phyloP scores from a whole-genome alignment of 2,329 filamentous ascomycete species.

The Botrytis elliptica region DNA sequence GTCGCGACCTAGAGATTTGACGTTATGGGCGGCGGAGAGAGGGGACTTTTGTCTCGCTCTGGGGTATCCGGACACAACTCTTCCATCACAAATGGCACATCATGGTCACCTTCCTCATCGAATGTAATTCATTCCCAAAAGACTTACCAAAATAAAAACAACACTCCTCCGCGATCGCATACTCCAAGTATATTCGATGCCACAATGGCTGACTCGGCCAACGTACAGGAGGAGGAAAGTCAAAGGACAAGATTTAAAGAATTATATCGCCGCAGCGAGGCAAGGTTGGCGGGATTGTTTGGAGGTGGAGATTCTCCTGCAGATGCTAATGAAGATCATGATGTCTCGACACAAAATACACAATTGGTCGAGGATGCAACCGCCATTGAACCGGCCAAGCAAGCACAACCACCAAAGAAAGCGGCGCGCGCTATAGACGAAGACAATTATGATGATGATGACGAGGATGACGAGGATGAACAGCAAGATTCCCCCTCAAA shows the following conservation, averaged over 20 bases:
- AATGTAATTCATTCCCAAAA: conserved; percentile 47
- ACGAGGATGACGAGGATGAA: conserved; percentile 64
- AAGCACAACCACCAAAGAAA: conserved; percentile 61
- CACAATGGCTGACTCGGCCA: conserved; percentile 47
- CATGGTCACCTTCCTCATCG: conserved; percentile 61
- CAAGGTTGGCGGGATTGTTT: conserved; percentile 76
- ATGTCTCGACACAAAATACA: conserved; percentile 36
- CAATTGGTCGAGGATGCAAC: conserved; percentile 49
- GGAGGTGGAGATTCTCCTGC: conserved; percentile 41
- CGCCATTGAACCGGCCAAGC: conserved; percentile 48
- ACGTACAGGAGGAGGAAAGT: conserved; percentile 66
- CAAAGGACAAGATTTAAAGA: conserved; percentile 71
- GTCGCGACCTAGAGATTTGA: conserved; percentile 28
- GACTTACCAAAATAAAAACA: conserved; percentile 59
- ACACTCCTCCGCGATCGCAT: conserved; percentile 46
- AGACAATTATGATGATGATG: conserved; percentile 83
- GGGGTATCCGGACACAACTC: conserved; percentile 28
- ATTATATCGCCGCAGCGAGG: conserved; percentile 74
- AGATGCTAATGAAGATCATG: conserved; percentile 30
- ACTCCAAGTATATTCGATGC: conserved; percentile 39
- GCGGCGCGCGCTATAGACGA: conserved; percentile 76
- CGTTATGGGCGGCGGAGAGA: conserved; percentile 25
- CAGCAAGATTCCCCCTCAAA: conserved; percentile 53
- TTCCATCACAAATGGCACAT: conserved; percentile 45
- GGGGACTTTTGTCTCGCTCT: conserved; percentile 33